phyloP scores from a whole-genome alignment of 2,329 filamentous ascomycete species.

The Penicillium janthinellum region DNA sequence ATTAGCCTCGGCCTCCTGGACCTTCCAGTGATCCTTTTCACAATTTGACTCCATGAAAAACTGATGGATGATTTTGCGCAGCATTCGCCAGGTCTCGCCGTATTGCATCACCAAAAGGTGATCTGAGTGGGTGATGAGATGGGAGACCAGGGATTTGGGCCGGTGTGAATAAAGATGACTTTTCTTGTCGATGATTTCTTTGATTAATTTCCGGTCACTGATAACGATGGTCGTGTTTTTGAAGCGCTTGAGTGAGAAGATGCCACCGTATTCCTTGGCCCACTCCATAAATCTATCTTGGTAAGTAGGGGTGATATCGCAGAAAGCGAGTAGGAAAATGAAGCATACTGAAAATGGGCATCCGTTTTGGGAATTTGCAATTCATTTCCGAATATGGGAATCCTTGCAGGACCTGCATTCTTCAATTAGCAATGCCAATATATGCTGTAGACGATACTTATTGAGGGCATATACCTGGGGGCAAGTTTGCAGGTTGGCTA shows the following conservation, averaged over 20 bases:
- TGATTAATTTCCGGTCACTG: constrained; percentile 43
- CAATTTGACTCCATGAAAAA: neutral
- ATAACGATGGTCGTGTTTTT: constrained; percentile 47
- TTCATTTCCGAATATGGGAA: too few relatives aligned
- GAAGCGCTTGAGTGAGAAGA: constrained; percentile 50
- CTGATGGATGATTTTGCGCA: constrained; percentile 2
- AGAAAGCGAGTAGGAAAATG: too few relatives aligned
- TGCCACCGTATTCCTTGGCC: constrained; percentile 47
- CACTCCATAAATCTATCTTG: constrained; percentile 32
- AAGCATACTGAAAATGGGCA: too few relatives aligned
- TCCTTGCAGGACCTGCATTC: too few relatives aligned
- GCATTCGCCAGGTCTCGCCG: constrained; percentile 15
- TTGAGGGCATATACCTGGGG: too few relatives aligned
- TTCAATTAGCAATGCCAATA: too few relatives aligned
- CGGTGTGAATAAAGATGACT: constrained; percentile 48
- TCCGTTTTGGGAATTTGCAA: too few relatives aligned
- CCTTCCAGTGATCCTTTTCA: neutral
- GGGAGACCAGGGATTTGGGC: constrained; percentile 29
- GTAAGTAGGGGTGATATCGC: too few relatives aligned
- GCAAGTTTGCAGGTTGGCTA: too few relatives aligned
- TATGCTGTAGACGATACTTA: too few relatives aligned
- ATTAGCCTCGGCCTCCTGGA: neutral
- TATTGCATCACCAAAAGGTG: constrained; percentile 21
- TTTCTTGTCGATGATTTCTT: constrained; percentile 51
- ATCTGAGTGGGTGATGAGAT: constrained; percentile 18